Base-by-base conservation (phyloP, 768 basidiomycete species). In the Aureoboletus auriporus region DNA sequence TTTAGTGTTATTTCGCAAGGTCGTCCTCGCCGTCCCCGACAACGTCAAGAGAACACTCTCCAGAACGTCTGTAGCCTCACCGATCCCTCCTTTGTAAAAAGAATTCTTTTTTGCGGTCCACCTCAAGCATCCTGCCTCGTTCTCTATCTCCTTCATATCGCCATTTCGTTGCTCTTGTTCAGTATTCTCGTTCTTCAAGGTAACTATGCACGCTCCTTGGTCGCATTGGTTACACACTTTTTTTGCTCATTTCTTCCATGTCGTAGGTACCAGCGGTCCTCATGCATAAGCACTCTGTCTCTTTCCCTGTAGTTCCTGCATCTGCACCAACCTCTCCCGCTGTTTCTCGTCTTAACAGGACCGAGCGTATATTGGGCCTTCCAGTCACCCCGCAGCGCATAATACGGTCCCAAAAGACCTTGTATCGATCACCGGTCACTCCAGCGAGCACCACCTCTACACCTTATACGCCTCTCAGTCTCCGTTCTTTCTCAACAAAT, bases 331-430 rank as follows among this genome's bases (percentile, higher is more conserved):
- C 71, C 9, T 72, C 74, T 16, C 74, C 74, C 34, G 68, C 69
- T 50, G 64, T 67, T 13, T 39, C 62, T 47, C 74, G 74, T 53
- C 56, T 68, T 29, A 65, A 66, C 47, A 62, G 44, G 33, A 41
- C 52, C 37, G 64, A 71, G 46, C 65, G 64, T 42, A 39, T 52
- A 49, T 57, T 57, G 35, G 52, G 68, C 31, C 55, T 67, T 11
- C 84, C 84, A 42, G 75, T 80, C 42, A 87, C 84, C 30, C 84
- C 84, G 38, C 84, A 85, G 65, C 79, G 84, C 56, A 69, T 74
- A 61, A 64, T 75, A 46, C 75, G 76, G 45, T 57, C 70, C 49
- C 65, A 65, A 57, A 74, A 75, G 44, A 60, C 68, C 57, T 69
- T 75, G 7, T 65, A 66, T 68, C 76, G 72, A 65, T 83, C 83